Percentiles rank a stretch among this genome's conserved stretches.
These are phyloP conservation scores for Raffaelea deltoideospora DNA, from an alignment of 2,329 filamentous ascomycete species.

Conservation along the genomic window DNA sequence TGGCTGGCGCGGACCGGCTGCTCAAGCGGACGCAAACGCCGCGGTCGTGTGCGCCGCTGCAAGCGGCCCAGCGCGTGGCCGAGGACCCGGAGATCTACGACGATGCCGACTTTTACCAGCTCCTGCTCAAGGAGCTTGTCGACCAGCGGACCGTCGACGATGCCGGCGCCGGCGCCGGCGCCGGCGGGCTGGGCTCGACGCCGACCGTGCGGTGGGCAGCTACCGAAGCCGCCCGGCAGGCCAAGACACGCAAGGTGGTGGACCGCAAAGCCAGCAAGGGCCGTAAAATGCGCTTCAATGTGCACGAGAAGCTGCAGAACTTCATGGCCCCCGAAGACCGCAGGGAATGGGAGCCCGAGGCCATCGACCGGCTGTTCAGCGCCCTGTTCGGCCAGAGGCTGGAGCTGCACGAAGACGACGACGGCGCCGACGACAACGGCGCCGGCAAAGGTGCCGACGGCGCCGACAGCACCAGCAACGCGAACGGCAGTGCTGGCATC, in stretches of 20 bases:
- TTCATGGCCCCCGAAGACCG: constrained; percentile 92
- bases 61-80: constrained; percentile 40
- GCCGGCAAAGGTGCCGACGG: constrained; percentile 3
- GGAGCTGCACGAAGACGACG: constrained; percentile 44
- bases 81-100: constrained; percentile 63
- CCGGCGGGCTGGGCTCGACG: too few species aligned
- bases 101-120: constrained; percentile 87
- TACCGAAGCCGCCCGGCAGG: constrained; percentile 56
- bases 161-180: constrained; percentile 25
- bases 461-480: constrained; percentile 24
- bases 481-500: too few species aligned
- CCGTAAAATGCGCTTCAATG: constrained; percentile 81
- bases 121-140: constrained; percentile 82
- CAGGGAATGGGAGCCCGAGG: constrained; percentile 62
- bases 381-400: constrained; percentile 59
- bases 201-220: constrained; percentile 50
- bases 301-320: constrained; percentile 94
- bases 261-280: constrained; percentile 95
- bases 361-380: constrained; percentile 63
- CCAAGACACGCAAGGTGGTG: constrained; percentile 67
- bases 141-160: constrained; percentile 69
- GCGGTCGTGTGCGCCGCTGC: constrained; percentile 61
- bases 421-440: constrained; percentile 27
- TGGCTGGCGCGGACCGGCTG: constrained; percentile 41
- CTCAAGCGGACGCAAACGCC: constrained; percentile 54